Base-by-base conservation (phyloP, 2,329 filamentous ascomycete species). In the Fusarium gaditjirri region DNA sequence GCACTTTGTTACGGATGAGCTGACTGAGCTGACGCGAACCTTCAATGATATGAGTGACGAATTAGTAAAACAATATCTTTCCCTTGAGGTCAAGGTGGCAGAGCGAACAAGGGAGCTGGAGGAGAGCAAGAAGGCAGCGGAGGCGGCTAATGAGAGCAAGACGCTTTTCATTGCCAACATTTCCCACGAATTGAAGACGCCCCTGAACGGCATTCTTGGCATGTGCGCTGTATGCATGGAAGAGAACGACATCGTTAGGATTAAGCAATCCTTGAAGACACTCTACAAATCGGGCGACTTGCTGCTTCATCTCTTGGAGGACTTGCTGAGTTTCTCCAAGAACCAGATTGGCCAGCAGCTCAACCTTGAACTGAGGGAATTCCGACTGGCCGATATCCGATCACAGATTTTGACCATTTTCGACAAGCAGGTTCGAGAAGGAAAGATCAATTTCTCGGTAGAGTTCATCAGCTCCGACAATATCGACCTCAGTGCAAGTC, bases 161-260 rank as follows among this genome's bases (percentile, higher is more conserved):
- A 98, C 96, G 0, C 86, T 98, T 13, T 98, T 98, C 83, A 97
- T 99, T 71, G 96, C 96, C 23, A 98, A 98, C 76, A 97, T 98
- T 55, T 92, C 90, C 2, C 90, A 91, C 75, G 89, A 98, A 80
- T 86, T 99, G 39, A 97, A 97, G 79, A 99, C 96, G 3, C 96
- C 96, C 0, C 86, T 98, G 63, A 98, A 98, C 78, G 96, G 95
- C 17, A 98, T 98, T 53, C 86, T 99, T 76, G 96, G 96, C 65
- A 96, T 98, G 92, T 95, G 92, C 74, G 93, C 94, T 0, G 92
- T 97, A 2, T 96, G 94, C 81, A 96, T 97, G 94, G 93, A 94
- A 71, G 94, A 97, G 79, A 91, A 95, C 53, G 94, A 97, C 76
- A 83, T 94, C 19, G 81, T 86, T 36, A 90, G 92, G 72, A 90